A percentile compares a stretch with the other conserved stretches of the same genome.
phyloP scores from a whole-genome alignment of 1,139 yeast species.

The Pichia sp. region DNA sequence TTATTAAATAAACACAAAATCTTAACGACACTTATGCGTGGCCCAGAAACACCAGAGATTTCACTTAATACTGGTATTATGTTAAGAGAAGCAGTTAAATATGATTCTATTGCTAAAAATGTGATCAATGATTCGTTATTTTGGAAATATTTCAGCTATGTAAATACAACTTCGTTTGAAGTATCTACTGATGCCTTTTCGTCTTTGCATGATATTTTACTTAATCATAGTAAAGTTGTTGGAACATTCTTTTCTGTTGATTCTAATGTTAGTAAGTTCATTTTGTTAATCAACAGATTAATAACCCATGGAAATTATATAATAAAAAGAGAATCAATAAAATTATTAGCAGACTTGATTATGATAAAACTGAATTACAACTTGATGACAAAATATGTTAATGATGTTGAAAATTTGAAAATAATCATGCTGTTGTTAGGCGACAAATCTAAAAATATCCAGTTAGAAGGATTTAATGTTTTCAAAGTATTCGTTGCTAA shows the following conservation, averaged over 20 bases:
- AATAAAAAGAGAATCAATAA: slow-evolving; percentile 83
- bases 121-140: slow-evolving; percentile 49
- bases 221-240: slow-evolving; percentile 61
- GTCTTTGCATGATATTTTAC: slow-evolving; percentile 63
- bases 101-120: slow-evolving; percentile 60
- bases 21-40: slow-evolving; percentile 53
- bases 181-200: slow-evolving; percentile 85
- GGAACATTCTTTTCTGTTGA: slow-evolving; percentile 59
- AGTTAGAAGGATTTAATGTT: slow-evolving; percentile 84
- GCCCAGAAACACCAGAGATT: slow-evolving; percentile 65
- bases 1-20: slow-evolving; percentile 62
- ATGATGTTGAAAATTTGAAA: slow-evolving; percentile 75
- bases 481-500: slow-evolving; percentile 93
- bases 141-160: slow-evolving; percentile 81
- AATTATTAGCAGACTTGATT: slow-evolving; percentile 70
- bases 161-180: slow-evolving; percentile 73
- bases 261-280: slow-evolving; percentile 43
- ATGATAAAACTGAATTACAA: slow-evolving; percentile 64
- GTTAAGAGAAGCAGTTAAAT: slow-evolving; percentile 77
- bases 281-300: slow-evolving; percentile 54
- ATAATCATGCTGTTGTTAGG: slow-evolving; percentile 78
- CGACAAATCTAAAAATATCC: slow-evolving; percentile 84
- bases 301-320: slow-evolving; percentile 80
- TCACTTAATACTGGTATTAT: slow-evolving; percentile 75
- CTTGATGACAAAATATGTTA: slow-evolving; percentile 72